These are phyloP conservation scores for Trichoderma aggressivum DNA, from an alignment of 2,329 filamentous ascomycete genomes.

Conservation along the genomic window DNA sequence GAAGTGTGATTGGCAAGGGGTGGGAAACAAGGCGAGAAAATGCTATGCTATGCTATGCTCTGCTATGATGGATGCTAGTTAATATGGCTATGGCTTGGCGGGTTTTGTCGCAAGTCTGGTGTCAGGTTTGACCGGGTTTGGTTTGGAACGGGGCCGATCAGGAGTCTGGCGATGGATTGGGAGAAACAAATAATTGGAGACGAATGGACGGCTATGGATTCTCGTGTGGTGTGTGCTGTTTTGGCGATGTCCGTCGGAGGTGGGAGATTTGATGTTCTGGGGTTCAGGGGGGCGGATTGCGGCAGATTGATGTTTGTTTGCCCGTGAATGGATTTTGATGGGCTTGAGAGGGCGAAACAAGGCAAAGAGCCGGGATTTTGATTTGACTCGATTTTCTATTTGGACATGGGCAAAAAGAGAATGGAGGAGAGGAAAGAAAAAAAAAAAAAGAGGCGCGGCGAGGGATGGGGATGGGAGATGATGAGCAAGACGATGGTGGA, in stretches of 20 bases:
- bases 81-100: not conserved
- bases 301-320: not conserved
- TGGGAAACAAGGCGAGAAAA: not conserved
- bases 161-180: not conserved
- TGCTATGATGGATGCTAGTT: no score
- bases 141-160: not conserved
- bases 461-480: conserved; percentile 14
- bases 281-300: not conserved
- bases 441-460: conserved; percentile 2
- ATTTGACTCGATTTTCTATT: not conserved
- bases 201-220: not conserved
- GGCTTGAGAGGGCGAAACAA: not conserved
- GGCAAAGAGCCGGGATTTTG: not conserved
- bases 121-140: conserved; percentile 12
- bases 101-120: conserved; percentile 12
- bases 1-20: conserved; percentile 4
- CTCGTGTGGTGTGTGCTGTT: not conserved
- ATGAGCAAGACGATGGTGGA: conserved; percentile 8
- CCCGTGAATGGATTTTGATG: not conserved
- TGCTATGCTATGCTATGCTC: conserved; percentile 1
- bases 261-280: not conserved
- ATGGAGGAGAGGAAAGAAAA: not conserved
- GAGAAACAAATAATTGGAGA: conserved; percentile 10
- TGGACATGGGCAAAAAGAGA: not conserved
- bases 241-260: not conserved